A percentile compares a stretch with the other conserved stretches of the same genome.
These are phyloP conservation scores for Ananas comosus DNA, from an alignment of 176 grass and related monocot species.

Conservation along the genomic window DNA sequence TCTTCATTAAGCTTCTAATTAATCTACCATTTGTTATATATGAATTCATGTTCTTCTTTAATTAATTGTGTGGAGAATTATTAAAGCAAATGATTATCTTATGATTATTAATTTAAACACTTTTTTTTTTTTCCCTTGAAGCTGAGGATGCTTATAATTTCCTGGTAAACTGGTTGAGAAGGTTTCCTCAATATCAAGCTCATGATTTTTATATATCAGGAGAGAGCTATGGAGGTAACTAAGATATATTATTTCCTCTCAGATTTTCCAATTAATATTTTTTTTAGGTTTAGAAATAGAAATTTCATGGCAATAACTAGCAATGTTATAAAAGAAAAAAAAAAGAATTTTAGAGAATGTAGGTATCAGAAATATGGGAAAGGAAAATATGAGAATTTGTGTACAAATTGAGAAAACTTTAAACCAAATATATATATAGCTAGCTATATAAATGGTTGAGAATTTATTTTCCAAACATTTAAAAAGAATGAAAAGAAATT, in stretches of 20 bases:
- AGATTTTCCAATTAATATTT: background rate
- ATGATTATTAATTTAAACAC: too few relatives aligned
- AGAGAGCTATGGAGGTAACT: conserved; percentile 24
- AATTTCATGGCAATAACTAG: background rate
- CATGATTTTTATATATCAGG: conserved; percentile 27
- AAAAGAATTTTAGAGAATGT: too few relatives aligned
- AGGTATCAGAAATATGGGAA: too few relatives aligned
- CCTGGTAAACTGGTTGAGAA: conserved; percentile 22
- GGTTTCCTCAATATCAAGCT: conserved; percentile 17
- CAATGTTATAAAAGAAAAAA: too few relatives aligned
- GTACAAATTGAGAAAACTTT: too few relatives aligned
- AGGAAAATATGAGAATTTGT: too few relatives aligned
- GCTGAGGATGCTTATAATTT: conserved; percentile 50
- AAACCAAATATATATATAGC: too few relatives aligned
- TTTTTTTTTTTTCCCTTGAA: conserved; percentile 13
- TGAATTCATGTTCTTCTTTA: background rate
- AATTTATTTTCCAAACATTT: too few relatives aligned
- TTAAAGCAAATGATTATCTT: too few relatives aligned
- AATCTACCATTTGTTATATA: background rate
- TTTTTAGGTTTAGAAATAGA: background rate
- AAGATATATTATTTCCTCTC: background rate
- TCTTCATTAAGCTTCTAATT: background rate
- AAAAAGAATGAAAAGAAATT: too few relatives aligned
- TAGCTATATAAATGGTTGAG: too few relatives aligned
- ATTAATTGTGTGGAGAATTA: background rate